These are phyloP conservation scores for Naumovozyma baii DNA, from an alignment of 805 yeast genomes.

Conservation along the genomic window DNA sequence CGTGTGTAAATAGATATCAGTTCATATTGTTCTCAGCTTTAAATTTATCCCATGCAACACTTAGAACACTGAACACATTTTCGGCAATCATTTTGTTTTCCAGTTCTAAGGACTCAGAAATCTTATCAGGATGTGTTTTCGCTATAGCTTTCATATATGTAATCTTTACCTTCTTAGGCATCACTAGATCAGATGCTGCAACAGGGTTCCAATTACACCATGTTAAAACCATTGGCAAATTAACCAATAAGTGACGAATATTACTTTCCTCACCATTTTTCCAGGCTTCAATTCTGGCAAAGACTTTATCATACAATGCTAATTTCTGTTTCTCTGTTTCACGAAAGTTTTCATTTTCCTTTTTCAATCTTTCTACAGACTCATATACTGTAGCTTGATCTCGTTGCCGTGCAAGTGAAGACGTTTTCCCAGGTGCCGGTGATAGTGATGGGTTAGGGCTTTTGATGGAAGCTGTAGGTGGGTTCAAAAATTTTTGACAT, in stretches of 20 bases:
- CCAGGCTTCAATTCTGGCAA: conserved; percentile 50
- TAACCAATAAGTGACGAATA: conserved; percentile 63
- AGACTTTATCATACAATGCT: conserved; percentile 54
- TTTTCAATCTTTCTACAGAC: conserved; percentile 45
- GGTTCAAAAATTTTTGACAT: conserved; percentile 56
- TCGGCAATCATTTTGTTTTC: conserved; percentile 81
- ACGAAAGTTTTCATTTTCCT: conserved; percentile 34
- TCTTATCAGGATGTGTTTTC: conserved; percentile 80
- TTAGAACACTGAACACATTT: conserved; percentile 71
- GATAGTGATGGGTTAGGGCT: conserved; percentile 5
- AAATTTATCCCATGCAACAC: conserved; percentile 84
- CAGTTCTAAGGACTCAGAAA: conserved; percentile 41
- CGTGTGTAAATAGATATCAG: conserved; percentile 6
- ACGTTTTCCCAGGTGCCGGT: conserved; percentile 5
- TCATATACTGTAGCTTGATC: conserved; percentile 10
- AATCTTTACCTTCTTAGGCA: conserved; percentile 83
- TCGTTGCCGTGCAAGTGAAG: not conserved
- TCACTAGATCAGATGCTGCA: conserved; percentile 62
- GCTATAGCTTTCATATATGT: conserved; percentile 85
- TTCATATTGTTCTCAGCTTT: conserved; percentile 46
- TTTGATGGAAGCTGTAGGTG: conserved; percentile 21
- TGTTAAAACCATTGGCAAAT: conserved; percentile 60
- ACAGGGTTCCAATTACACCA: conserved; percentile 63
- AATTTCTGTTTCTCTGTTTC: conserved; percentile 49
- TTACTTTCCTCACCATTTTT: conserved; percentile 68